A percentile compares a stretch with the other conserved stretches of the same genome.
These are phyloP conservation scores for Hericium rajendrae DNA, from an alignment of 768 basidiomycete genomes.

Conservation along the genomic window DNA sequence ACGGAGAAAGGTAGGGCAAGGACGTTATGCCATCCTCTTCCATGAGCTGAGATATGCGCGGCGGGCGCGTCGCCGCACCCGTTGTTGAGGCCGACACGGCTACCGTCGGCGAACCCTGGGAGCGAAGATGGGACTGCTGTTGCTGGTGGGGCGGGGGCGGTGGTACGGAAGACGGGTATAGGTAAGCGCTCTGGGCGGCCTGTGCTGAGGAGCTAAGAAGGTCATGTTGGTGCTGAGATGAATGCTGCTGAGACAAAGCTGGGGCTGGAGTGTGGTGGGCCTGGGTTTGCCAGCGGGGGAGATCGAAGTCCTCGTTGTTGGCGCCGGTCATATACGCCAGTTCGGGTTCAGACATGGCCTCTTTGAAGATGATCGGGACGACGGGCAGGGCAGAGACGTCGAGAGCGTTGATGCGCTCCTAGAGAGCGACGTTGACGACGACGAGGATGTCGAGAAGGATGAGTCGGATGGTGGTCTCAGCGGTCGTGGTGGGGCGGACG, in stretches of 20 bases:
- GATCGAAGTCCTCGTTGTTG: conserved; percentile 81
- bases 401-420: neutral
- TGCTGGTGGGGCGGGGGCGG: conserved; percentile 36
- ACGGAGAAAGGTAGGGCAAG: conserved; percentile 37
- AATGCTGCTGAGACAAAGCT: neutral
- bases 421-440: neutral
- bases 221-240: conserved; percentile 18
- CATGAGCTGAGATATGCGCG: conserved; percentile 56
- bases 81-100: conserved; percentile 25
- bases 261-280: conserved; percentile 19
- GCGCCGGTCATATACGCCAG: conserved; percentile 64
- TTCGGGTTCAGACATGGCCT: conserved; percentile 63
- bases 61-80: conserved; percentile 32
- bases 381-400: neutral
- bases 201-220: conserved; percentile 50
- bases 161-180: conserved; percentile 38
- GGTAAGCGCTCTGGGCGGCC: conserved; percentile 48
- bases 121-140: conserved; percentile 28
- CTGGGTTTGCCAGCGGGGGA: conserved; percentile 47
- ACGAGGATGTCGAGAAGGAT: neutral
- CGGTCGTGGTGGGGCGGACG: neutral
- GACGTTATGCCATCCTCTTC: conserved; percentile 42
- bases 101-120: conserved; percentile 41
- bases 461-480: neutral
- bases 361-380: conserved; percentile 5